Evolutionary conservation across 352 stramenopile species (phyloP), one percentile per base, ranked within the genome.

Genomic region (Phytopythium chamaehyphon): DNA sequence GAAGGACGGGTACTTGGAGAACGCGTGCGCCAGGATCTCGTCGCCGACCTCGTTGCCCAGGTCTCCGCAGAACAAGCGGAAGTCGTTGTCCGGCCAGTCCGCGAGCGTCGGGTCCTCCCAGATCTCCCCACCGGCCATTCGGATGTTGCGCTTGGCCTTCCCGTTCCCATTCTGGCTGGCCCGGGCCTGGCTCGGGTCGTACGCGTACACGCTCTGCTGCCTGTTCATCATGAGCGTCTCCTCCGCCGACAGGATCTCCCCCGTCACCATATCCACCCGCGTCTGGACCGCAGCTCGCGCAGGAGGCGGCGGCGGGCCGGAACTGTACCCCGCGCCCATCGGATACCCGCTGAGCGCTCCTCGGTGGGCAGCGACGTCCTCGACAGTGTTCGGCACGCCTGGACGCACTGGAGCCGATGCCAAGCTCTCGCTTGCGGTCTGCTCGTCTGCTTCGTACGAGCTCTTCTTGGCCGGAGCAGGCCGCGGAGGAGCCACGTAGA

Each of bases 31-130:
- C 14, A 95, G 58, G 42, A 96, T 57, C 56, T 96, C 71, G 57
- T 98, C 87, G 43, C 77, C 95, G 9, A 98, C 81, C 56, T 98
- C 93, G 48, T 96, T 96, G 48, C 88, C 88, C 28, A 99, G 55
- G 51, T 99, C 95, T 21, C 96, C 96, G 28, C 96, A 93, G 63
- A 98, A 99, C 15, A 99, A 68, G 2, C 95, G 87, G 68, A 97
- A 98, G 65, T 99, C 95, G 65, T 98, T 98, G 18, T 97, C 86
- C 0, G 95, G 95, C 94, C 94, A 99, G 51, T 98, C 90, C 6
- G 76, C 74, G 16, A 99, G 71, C 22, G 91, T 97, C 31, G 62
- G 47, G 59, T 99, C 95, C 21, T 93, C 83, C 93, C 93, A 98
- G 7, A 96, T 79, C 54, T 97, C 73, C 9, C 93, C 93, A 1